A percentile compares a stretch with the other conserved stretches of the same genome.
Evolutionary conservation across 2,329 filamentous ascomycete species (phyloP).

Genomic region (Sporothrix variecibatus): DNA sequence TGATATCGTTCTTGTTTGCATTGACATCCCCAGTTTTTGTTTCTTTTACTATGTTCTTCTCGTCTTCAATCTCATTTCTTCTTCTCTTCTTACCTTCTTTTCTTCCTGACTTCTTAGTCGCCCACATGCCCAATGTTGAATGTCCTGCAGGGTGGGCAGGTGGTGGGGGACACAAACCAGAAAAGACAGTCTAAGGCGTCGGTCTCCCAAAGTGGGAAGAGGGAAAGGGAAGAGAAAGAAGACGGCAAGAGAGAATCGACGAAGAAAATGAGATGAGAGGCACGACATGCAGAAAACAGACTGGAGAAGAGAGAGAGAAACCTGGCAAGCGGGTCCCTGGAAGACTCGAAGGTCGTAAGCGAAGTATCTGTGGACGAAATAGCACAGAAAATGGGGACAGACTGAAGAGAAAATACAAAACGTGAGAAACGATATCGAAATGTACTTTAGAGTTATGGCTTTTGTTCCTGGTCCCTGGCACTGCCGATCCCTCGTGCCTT

Average conservation of each 20-base stretch:
- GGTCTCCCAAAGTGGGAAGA: slow-evolving; percentile 18
- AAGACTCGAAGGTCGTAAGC: slow-evolving; percentile 10
- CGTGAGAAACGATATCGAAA: not conserved
- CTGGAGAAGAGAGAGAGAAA: not conserved
- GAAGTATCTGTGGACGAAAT: not conserved
- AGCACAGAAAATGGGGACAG: not conserved
- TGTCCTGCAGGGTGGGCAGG: not conserved
- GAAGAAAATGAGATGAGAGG: slow-evolving; percentile 2
- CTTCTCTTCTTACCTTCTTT: not conserved
- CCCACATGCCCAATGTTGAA: slow-evolving; percentile 7
- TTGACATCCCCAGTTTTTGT: not conserved
- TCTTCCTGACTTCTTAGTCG: not conserved
- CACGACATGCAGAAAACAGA: not conserved
- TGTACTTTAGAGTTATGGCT: not conserved
- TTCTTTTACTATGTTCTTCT: not conserved
- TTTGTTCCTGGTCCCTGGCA: slow-evolving; percentile 6
- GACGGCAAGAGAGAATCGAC: not conserved
- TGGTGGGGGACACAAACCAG: not conserved
- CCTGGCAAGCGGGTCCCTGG: slow-evolving; percentile 6
- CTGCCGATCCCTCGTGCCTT: slow-evolving; percentile 19
- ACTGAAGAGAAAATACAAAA: not conserved
- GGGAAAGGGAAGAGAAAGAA: not conserved
- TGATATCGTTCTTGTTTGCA: not conserved
- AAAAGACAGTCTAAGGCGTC: not conserved
- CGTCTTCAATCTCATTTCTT: not conserved